Evolutionary conservation across 164 flowering plant genomes (phyloP), one percentile per base, ranked within the genome.

Genomic region (Litsea cubeba): DNA sequence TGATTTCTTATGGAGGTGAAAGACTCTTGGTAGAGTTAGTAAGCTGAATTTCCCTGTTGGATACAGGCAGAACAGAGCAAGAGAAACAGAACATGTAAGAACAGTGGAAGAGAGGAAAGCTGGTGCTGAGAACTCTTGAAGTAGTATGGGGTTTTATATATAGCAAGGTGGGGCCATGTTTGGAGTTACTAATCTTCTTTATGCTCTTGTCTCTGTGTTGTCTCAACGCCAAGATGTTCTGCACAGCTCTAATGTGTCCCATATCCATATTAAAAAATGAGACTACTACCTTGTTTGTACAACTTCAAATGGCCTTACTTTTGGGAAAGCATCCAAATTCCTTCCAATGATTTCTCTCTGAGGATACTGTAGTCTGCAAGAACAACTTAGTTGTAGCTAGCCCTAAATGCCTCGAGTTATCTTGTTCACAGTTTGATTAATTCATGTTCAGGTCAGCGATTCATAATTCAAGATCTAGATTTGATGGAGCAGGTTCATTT

Each of bases 91-190:
- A 35, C 32, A 67, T 1, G 18, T 3, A 30, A 24, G 28, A 64
- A 40, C 24, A 17, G 64, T 28, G 23, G 57, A 11, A 72, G 71
- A 76, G 57, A 23, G 54, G 72, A 63, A 68, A 68, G 75, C 60
- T 72, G 28, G 17, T 22, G 62, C 14, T 70, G 74, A 64, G 65
- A 50, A 3, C 46, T 20, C 1, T 1, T 22, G 50, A 18, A 62
- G 46, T 4, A 22, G 35, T n/a, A 4, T 17, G 50, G 35, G 65
- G 64, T 54, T 57, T 50, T 65, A 73, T 50, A 50, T 66, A 50
- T 66, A 65, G 18, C 17, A 67, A n/a, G 51, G 76, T 66, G 50
- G 71, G 69, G 62, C 26, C 69, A 7, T 49, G 35, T 3, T 1
- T 40, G 51, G 12, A 12, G 12, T 40, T 40, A 17, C 1, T 57